Evolutionary conservation across 2,329 filamentous ascomycete species (phyloP).

Genomic region (Madurella fahalii): DNA sequence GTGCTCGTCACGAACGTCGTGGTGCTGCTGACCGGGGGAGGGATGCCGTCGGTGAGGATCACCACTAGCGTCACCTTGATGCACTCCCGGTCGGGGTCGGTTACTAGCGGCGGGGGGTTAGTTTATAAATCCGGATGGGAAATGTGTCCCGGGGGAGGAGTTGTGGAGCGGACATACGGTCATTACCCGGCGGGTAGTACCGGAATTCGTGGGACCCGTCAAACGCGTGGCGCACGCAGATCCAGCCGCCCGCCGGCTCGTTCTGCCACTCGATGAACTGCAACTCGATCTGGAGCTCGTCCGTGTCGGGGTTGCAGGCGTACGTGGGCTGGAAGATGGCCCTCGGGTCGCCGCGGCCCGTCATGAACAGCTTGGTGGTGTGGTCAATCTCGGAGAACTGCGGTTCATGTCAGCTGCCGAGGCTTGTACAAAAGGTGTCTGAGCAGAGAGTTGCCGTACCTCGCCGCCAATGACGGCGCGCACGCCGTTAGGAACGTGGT

Average conservation of each 20-base stretch:
- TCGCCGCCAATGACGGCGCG: constrained; percentile 26
- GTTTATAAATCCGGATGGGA: background rate
- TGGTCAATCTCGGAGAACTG: constrained; percentile 26
- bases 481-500: constrained; percentile 17
- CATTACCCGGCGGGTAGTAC: constrained; percentile 34
- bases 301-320: constrained; percentile 32
- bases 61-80: constrained; percentile 28
- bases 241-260: constrained; percentile 28
- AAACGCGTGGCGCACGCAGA: constrained; percentile 31
- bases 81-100: constrained; percentile 25
- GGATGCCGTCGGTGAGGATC: constrained; percentile 9
- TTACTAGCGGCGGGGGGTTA: constrained; percentile 7
- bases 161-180: constrained; percentile 23
- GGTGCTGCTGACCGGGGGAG: background rate
- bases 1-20: constrained; percentile 16
- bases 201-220: constrained; percentile 33
- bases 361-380: constrained; percentile 28
- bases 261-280: constrained; percentile 24
- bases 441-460: constrained; percentile 11
- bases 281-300: constrained; percentile 30
- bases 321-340: constrained; percentile 32
- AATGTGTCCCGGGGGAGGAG: background rate
- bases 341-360: constrained; percentile 28
- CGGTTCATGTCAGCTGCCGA: background rate
- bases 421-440: background rate